Base-by-base conservation (phyloP, 1,284 basidiomycete species). In the Tausonia pullulans region DNA sequence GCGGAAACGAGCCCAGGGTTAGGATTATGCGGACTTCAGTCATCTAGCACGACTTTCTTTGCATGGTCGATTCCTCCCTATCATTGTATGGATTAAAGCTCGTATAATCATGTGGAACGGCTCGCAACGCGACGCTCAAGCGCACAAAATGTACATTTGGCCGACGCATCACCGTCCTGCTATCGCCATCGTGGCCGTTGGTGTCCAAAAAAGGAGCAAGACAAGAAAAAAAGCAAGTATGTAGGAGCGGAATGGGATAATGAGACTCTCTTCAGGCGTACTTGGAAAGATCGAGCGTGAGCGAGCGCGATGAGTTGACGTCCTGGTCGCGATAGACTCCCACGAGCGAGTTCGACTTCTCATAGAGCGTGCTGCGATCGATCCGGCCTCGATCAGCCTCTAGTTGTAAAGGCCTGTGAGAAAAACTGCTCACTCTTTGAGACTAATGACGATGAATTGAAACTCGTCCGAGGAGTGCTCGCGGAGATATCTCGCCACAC, bases 381-480 rank as follows among this genome's bases (percentile, higher is more conserved):
- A 45, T 57, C 44, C 39, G 10, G 7, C 6, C 2, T 4, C 4
- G 44, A 13, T 60, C 41, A 51, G 41, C 4, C 9, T 10, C 39
- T 41, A 4, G 9, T 40, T 53, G 5, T 8, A 39, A 9, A n/a
- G 40, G 44, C 11, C 27, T 27, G 27, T 27, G 27, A 27, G 27
- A 27, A 27, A 27, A 27, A 27, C 27, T 27, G 27, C 70, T 75
- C 39, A 66, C 65, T 66, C 86, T 73, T 95, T 98, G 74, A 98
- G 80, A 73, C 91, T 94, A 78, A 98, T 98, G 68, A 98, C 95
- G 68, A 98, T 86, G 76, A 98, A 98, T 74, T 97, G 94, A 80
- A 97, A 94, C 4, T 79, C 75, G 53, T 85, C 82, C 0, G 86
- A 87, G 1, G 90, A 84, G 69, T 92, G 88, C 16, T 82, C 78